Conservation (phyloP, 805 yeast genomes). For the Lachancea sp. region DNA sequence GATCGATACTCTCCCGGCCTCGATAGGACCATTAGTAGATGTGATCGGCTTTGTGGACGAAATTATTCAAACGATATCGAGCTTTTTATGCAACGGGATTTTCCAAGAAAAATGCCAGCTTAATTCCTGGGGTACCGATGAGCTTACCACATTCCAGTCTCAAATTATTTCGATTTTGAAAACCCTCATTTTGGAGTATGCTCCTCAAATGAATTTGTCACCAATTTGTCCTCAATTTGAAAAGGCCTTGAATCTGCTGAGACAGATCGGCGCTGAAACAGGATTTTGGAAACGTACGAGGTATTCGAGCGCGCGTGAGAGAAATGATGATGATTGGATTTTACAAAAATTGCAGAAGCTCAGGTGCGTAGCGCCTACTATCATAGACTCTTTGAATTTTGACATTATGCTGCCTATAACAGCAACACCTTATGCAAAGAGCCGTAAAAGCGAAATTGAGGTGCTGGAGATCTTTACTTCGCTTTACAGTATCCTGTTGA, state of each 20-base stretch:
- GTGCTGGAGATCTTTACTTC: constrained; percentile 7
- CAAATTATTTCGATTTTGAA: constrained; percentile 4
- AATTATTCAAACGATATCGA: constrained; percentile 1
- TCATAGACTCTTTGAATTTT: constrained; percentile 6
- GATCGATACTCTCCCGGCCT: background rate
- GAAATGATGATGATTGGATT: constrained; percentile 2
- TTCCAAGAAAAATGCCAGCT: constrained; percentile 2
- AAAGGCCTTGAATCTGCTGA: background rate
- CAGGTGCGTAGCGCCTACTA: constrained; percentile 4
- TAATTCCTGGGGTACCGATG: background rate
- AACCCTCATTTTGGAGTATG: constrained; percentile 5
- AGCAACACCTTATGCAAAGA: constrained; percentile 1
- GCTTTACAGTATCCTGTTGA: constrained; percentile 8
- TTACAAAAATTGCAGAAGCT: constrained; percentile 2
- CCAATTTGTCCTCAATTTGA: constrained; percentile 2
- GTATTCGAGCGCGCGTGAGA: background rate
- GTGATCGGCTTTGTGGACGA: constrained; percentile 7
- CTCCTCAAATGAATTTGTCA: constrained; percentile 2
- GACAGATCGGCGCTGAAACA: background rate
- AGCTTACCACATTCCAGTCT: background rate
- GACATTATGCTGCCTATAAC: constrained; percentile 4
- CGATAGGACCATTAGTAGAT: constrained; percentile 2
- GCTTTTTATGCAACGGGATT: background rate
- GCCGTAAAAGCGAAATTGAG: constrained; percentile 7
- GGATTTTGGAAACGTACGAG: constrained; percentile 5